Evolutionary conservation across 148 eudicot species (phyloP).

Genomic region (Vaccinium myrtillus): DNA sequence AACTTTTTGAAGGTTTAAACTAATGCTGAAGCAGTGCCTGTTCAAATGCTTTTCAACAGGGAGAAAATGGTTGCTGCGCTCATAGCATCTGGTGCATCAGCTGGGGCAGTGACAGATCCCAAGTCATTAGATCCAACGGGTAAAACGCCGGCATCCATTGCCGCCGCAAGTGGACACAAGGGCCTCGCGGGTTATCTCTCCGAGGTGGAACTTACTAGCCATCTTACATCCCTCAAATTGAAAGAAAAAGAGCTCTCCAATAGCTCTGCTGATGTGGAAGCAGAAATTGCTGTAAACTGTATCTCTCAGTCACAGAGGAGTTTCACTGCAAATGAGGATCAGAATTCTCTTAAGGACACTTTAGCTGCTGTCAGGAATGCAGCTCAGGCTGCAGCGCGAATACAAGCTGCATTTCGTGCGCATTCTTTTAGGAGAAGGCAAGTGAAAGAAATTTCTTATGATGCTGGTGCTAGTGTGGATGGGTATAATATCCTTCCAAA

Average conservation of each 20-base stretch:
- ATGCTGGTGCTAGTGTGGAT: constrained; percentile 34
- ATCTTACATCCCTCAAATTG: constrained; percentile 73
- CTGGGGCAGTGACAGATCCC: constrained; percentile 90
- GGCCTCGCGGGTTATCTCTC: constrained; percentile 97
- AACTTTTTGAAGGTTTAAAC: not conserved
- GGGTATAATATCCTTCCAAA: constrained; percentile 45
- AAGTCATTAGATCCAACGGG: constrained; percentile 67
- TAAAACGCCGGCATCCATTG: constrained; percentile 81
- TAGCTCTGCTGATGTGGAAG: constrained; percentile 67
- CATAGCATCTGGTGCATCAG: constrained; percentile 84
- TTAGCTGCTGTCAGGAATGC: constrained; percentile 82
- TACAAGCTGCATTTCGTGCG: constrained; percentile 92
- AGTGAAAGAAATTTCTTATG: constrained; percentile 39
- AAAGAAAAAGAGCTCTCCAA: constrained; percentile 71
- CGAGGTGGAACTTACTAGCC: constrained; percentile 77
- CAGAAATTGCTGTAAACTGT: constrained; percentile 57
- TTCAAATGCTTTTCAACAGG: constrained; percentile 36
- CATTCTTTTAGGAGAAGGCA: constrained; percentile 89
- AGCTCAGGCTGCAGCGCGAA: constrained; percentile 88
- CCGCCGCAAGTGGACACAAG: constrained; percentile 63
- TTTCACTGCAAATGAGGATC: constrained; percentile 44
- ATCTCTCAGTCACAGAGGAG: constrained; percentile 43
- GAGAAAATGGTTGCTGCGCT: constrained; percentile 94
- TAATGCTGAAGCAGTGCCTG: not conserved
- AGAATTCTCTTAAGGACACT: constrained; percentile 50